These are phyloP conservation scores for Gonapodya sp. DNA, from an alignment of 192 early-diverging fungal species.

Conservation along the genomic window DNA sequence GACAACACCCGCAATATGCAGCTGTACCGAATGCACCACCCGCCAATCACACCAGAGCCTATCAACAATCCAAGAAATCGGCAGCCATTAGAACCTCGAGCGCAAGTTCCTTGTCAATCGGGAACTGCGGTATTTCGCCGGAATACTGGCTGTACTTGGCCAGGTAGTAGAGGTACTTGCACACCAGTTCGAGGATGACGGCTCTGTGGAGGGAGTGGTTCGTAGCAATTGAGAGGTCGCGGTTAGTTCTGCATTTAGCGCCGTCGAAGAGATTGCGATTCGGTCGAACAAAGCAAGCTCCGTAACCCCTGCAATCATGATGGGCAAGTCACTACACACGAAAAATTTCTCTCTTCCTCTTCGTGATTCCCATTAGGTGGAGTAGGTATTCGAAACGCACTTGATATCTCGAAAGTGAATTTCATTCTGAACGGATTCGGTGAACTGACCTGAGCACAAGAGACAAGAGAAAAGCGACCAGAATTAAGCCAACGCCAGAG, in stretches of 20 bases:
- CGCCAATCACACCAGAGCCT: no score
- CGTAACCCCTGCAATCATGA: no score
- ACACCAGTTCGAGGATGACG: slow-evolving; percentile 82
- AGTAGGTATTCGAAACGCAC: no score
- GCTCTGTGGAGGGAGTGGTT: slow-evolving; percentile 62
- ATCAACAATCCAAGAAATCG: slow-evolving; percentile 88
- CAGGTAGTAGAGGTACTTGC: slow-evolving; percentile 91
- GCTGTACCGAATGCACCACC: no score
- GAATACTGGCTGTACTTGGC: slow-evolving; percentile 52
- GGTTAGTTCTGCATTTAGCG: neutral
- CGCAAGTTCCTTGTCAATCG: slow-evolving; percentile 75
- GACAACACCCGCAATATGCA: no score
- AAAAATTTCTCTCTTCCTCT: no score
- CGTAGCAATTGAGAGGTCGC: no score
- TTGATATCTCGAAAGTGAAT: slow-evolving; percentile 88
- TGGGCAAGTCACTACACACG: no score
- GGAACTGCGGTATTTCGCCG: slow-evolving; percentile 78
- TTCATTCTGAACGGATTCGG: slow-evolving; percentile 78
- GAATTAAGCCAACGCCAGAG: no score
- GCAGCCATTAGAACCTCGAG: slow-evolving; percentile 91
- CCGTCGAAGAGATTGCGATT: neutral
- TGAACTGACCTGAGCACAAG: slow-evolving; percentile 62
- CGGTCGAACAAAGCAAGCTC: no score
- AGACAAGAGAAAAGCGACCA: slow-evolving; percentile 10
- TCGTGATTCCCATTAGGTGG: no score